Conservation (phyloP, 2,329 filamentous ascomycete genomes). For the Aspergillus sp. region DNA sequence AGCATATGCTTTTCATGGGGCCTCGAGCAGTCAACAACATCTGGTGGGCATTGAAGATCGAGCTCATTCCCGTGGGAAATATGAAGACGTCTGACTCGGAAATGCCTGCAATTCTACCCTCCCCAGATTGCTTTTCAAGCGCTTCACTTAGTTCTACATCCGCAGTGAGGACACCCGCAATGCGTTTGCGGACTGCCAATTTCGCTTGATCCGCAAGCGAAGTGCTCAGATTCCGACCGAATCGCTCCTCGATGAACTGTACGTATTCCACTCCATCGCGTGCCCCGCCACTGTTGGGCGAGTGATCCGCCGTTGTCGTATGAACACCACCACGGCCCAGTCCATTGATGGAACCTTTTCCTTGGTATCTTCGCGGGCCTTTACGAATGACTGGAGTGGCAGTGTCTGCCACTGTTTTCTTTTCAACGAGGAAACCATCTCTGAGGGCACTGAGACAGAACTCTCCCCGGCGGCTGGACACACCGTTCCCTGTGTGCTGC, state of each 20-base stretch:
- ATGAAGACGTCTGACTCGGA: slow-evolving; percentile 86
- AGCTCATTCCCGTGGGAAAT: slow-evolving; percentile 88
- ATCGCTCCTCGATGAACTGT: slow-evolving; percentile 88
- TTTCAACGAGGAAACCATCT: slow-evolving; percentile 64
- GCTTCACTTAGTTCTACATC: slow-evolving; percentile 66
- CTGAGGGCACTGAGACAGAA: slow-evolving; percentile 77
- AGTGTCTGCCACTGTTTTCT: slow-evolving; percentile 24
- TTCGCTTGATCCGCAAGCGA: slow-evolving; percentile 79
- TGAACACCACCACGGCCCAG: slow-evolving; percentile 35
- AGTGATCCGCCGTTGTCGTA: slow-evolving; percentile 32
- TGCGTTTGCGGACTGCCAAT: slow-evolving; percentile 79
- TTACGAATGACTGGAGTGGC: slow-evolving; percentile 50
- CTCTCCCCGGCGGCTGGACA: slow-evolving; percentile 87
- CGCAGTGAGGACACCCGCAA: slow-evolving; percentile 78
- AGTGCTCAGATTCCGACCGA: slow-evolving; percentile 83
- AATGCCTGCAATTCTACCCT: slow-evolving; percentile 53
- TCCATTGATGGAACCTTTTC: slow-evolving; percentile 54
- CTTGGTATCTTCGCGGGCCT: slow-evolving; percentile 79
- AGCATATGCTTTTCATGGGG: slow-evolving; percentile 75
- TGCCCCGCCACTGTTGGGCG: slow-evolving; percentile 18
- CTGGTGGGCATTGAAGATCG: slow-evolving; percentile 86
- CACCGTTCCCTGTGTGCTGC: slow-evolving; percentile 92
- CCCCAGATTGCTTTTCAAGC: slow-evolving; percentile 42
- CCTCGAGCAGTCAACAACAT: slow-evolving; percentile 66
- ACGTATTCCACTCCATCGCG: slow-evolving; percentile 64